Conservation (phyloP, 768 basidiomycete genomes). For the Termitomyces heimii region DNA sequence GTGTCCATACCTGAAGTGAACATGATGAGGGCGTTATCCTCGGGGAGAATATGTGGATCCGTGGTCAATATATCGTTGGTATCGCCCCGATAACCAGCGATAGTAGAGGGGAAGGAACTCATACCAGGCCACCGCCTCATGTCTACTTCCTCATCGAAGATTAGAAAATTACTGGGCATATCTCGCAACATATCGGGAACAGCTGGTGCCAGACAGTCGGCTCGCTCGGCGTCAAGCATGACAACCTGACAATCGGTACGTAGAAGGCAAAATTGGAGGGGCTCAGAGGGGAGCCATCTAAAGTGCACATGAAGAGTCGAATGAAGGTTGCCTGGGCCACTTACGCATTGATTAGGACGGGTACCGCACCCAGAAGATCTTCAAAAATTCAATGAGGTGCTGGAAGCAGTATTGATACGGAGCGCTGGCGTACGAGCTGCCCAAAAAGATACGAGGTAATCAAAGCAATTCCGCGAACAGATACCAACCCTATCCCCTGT, state of each 20-base stretch:
- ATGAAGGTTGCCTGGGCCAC: conserved; percentile 13
- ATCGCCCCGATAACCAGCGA: conserved; percentile 24
- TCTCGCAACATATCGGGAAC: conserved; percentile 22
- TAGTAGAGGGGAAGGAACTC: conserved; percentile 31
- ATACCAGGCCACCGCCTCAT: conserved; percentile 36
- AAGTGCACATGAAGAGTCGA: neutral
- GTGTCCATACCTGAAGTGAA: conserved; percentile 49
- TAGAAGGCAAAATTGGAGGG: conserved; percentile 46
- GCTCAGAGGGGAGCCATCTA: conserved; percentile 48
- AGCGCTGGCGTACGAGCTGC: conserved; percentile 41
- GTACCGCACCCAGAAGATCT: conserved; percentile 59
- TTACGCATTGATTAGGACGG: conserved; percentile 56
- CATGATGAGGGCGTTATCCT: conserved; percentile 57
- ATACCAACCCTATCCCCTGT: conserved; percentile 54
- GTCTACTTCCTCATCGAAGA: conserved; percentile 34
- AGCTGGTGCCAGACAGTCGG: conserved; percentile 34
- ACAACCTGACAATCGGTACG: conserved; percentile 49
- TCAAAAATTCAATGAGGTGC: conserved; percentile 1
- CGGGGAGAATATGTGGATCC: conserved; percentile 33
- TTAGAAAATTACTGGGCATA: conserved; percentile 31
- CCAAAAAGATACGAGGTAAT: conserved; percentile 57
- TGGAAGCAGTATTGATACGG: conserved; percentile 1
- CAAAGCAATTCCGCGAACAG: conserved; percentile 57
- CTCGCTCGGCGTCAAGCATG: conserved; percentile 56
- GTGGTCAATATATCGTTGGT: conserved; percentile 16